Conservation (phyloP, 2,329 filamentous ascomycete genomes). For the Pyrenochaeta sp. region DNA sequence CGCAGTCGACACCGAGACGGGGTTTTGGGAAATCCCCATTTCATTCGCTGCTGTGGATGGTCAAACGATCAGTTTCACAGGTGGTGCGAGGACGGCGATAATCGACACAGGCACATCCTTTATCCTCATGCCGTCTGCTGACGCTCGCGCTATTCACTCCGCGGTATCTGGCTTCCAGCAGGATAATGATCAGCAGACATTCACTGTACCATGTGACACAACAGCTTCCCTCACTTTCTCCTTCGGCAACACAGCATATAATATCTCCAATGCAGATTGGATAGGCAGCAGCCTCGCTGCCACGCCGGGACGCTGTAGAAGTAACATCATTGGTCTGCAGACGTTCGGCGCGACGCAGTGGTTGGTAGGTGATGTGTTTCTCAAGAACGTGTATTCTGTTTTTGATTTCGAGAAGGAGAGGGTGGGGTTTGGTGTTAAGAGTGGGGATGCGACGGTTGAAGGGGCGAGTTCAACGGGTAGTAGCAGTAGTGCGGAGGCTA, state of each 20-base stretch:
- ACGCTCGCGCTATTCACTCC: conserved; percentile 73
- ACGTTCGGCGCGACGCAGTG: conserved; percentile 70
- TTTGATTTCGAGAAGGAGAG: conserved; percentile 77
- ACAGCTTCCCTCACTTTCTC: conserved; percentile 67
- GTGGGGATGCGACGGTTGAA: background rate
- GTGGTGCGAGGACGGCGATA: conserved; percentile 66
- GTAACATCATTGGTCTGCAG: conserved; percentile 77
- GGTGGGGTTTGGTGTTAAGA: conserved; percentile 61
- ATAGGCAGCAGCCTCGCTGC: conserved; percentile 57
- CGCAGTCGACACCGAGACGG: conserved; percentile 58
- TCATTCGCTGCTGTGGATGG: conserved; percentile 72
- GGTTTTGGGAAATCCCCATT: conserved; percentile 77
- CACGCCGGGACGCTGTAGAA: conserved; percentile 59
- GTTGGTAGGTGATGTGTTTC: conserved; percentile 85
- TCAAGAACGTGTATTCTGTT: conserved; percentile 89
- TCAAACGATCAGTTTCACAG: conserved; percentile 54
- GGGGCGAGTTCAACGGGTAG: conserved; percentile 1
- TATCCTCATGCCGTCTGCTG: conserved; percentile 73
- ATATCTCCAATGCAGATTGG: conserved; percentile 76
- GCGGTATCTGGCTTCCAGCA: conserved; percentile 69
- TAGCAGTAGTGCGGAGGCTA: background rate
- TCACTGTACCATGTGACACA: conserved; percentile 76
- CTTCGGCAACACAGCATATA: conserved; percentile 74
- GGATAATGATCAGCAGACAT: conserved; percentile 64
- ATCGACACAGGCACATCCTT: conserved; percentile 88